Evolutionary conservation across 164 flowering plant genomes (phyloP).

Genomic region (Vitis rupestris): DNA sequence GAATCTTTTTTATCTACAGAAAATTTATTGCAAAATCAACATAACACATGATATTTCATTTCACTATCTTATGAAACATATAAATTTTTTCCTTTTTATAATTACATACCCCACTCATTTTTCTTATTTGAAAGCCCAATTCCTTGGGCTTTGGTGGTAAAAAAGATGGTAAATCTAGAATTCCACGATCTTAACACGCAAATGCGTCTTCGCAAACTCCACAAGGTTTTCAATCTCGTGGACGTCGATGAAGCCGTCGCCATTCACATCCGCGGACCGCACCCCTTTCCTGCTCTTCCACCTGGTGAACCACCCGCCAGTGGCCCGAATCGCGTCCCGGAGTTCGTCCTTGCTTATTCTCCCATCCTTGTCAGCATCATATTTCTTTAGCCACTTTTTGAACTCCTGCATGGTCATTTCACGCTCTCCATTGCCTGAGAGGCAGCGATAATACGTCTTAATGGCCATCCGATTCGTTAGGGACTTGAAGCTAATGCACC

Average conservation of each 20-base stretch:
- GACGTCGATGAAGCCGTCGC: conserved; percentile 24
- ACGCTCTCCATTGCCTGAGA: conserved; percentile 7
- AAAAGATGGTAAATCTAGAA: neutral
- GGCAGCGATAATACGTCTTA: neutral
- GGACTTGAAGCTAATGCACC: neutral
- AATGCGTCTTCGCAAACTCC: conserved; percentile 19
- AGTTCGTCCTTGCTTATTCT: conserved; percentile 25
- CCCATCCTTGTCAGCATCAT: conserved; percentile 28
- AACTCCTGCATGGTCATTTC: conserved; percentile 25
- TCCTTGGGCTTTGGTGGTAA: neutral
- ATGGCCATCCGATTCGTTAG: conserved; percentile 14
- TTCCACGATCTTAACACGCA: conserved; percentile 14
- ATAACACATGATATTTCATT: too few relatives aligned
- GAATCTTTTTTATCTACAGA: too few relatives aligned
- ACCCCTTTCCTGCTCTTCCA: conserved; percentile 14
- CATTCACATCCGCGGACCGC: conserved; percentile 11
- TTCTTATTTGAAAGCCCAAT: too few relatives aligned
- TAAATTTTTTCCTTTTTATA: too few relatives aligned
- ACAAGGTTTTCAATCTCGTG: conserved; percentile 24
- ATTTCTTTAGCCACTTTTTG: conserved; percentile 22
- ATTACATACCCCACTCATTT: too few relatives aligned
- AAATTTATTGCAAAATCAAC: too few relatives aligned
- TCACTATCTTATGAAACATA: too few relatives aligned
- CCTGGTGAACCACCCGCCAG: conserved; percentile 20
- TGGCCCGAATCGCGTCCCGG: conserved; percentile 5